phyloP scores from a whole-genome alignment of 2,329 filamentous ascomycete genomes.

The Penicillium sp. region DNA sequence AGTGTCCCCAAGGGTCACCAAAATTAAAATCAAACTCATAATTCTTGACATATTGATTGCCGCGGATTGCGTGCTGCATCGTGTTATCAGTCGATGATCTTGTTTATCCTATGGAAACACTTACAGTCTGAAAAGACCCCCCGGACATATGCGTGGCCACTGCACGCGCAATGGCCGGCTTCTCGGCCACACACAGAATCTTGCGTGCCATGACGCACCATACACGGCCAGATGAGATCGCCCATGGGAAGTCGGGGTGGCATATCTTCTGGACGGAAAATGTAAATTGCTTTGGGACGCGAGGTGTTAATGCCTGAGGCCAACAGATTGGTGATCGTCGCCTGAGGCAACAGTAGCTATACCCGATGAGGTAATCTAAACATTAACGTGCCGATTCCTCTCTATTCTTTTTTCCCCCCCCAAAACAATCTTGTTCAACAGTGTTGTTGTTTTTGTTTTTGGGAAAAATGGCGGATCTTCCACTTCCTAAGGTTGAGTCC shows the following conservation, averaged over 20 bases:
- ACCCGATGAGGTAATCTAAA: constrained; percentile 22
- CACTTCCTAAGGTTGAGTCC: constrained; percentile 63
- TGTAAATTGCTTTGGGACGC: constrained; percentile 16
- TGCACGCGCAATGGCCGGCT: constrained; percentile 93
- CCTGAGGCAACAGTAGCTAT: constrained; percentile 14
- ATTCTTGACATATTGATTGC: constrained; percentile 83
- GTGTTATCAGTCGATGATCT: constrained; percentile 17
- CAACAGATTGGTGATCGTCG: not conserved
- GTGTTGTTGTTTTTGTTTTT: not conserved
- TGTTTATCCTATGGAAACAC: constrained; percentile 30
- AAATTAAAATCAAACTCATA: constrained; percentile 92
- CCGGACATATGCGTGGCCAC: constrained; percentile 88
- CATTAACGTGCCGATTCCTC: constrained; percentile 10
- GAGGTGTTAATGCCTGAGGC: constrained; percentile 3
- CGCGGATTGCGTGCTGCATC: constrained; percentile 64
- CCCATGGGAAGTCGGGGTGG: constrained; percentile 7
- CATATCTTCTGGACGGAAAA: constrained; percentile 9
- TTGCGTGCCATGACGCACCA: constrained; percentile 45
- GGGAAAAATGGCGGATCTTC: constrained; percentile 58
- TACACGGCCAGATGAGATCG: constrained; percentile 5
- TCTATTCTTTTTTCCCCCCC: constrained; percentile 6
- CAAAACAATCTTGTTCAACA: not conserved
- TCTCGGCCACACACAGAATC: constrained; percentile 77
- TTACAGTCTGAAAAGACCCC: constrained; percentile 68
- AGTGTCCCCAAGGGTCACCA: constrained; percentile 73